phyloP scores from a whole-genome alignment of 2,329 filamentous ascomycete genomes.

The Colletotrichum gloeosporioides region DNA sequence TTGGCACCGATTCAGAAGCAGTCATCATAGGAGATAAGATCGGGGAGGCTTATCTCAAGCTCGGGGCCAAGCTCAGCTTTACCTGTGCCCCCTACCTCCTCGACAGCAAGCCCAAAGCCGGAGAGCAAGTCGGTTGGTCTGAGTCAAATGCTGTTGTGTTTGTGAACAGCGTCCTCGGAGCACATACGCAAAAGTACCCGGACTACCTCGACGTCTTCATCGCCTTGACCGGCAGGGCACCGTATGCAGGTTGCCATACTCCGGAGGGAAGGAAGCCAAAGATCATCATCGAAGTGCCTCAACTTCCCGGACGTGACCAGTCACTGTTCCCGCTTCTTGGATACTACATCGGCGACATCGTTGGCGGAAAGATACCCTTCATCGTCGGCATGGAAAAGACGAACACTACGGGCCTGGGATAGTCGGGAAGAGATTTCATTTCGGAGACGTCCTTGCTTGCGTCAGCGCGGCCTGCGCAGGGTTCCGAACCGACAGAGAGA shows the following conservation, averaged over 20 bases:
- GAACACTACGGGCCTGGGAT: slow-evolving; percentile 41
- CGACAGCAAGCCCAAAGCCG: slow-evolving; percentile 28
- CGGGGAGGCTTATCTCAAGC: slow-evolving; percentile 39
- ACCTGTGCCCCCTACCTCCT: slow-evolving; percentile 50
- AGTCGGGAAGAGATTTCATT: slow-evolving; percentile 26
- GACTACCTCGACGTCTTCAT: slow-evolving; percentile 49
- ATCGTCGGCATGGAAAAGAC: slow-evolving; percentile 36
- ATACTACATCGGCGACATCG: slow-evolving; percentile 37
- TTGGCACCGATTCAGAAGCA: slow-evolving; percentile 29
- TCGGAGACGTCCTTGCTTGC: slow-evolving; percentile 28
- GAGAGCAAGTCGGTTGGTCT: slow-evolving; percentile 47
- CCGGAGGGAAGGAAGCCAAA: not conserved
- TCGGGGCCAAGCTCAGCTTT: slow-evolving; percentile 46
- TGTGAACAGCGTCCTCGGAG: slow-evolving; percentile 50
- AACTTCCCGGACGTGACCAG: slow-evolving; percentile 39
- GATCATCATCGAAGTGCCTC: slow-evolving; percentile 39
- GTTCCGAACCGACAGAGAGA: not conserved
- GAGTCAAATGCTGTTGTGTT: slow-evolving; percentile 52
- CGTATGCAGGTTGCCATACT: slow-evolving; percentile 48
- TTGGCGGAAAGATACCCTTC: slow-evolving; percentile 36
- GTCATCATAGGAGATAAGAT: slow-evolving; percentile 36
- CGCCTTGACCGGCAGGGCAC: slow-evolving; percentile 51
- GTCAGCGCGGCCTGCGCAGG: slow-evolving; percentile 23
- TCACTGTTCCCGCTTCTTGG: slow-evolving; percentile 43
- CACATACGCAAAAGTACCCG: slow-evolving; percentile 49